Conservation (phyloP, 257 asterid species). For the Salvia hispanica region DNA sequence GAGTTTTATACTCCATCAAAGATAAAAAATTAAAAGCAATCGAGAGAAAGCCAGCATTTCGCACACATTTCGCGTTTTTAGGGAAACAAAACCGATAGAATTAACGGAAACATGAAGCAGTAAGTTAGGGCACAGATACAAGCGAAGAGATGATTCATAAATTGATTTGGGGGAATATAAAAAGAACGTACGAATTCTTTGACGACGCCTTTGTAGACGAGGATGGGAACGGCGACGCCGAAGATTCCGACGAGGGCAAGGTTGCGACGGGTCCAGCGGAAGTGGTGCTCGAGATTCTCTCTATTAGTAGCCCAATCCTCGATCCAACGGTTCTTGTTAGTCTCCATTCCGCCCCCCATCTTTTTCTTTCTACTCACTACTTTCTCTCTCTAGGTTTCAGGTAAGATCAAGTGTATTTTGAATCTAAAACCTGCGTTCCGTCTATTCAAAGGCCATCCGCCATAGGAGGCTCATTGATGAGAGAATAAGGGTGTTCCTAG, state of each 20-base stretch:
- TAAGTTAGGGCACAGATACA: too few relatives aligned
- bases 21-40: background rate
- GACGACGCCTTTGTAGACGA: conserved; percentile 85
- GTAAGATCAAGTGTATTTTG: too few relatives aligned
- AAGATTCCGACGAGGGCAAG: conserved; percentile 81
- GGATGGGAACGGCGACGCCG: conserved; percentile 77
- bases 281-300: conserved; percentile 84
- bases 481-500: too few relatives aligned
- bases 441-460: too few relatives aligned
- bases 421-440: too few relatives aligned
- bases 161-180: background rate
- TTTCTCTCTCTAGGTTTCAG: conserved; percentile 19
- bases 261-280: conserved; percentile 93
- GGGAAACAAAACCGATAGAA: too few relatives aligned
- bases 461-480: too few relatives aligned
- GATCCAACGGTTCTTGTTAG: conserved; percentile 78
- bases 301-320: conserved; percentile 82
- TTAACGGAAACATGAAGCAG: too few relatives aligned
- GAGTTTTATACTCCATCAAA: background rate
- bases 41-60: background rate
- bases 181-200: conserved; percentile 67
- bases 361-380: conserved; percentile 24
- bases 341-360: conserved; percentile 97
- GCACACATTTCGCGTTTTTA: background rate
- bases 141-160: too few relatives aligned